Evolutionary conservation across 2,329 filamentous ascomycete species (phyloP).

Genomic region (Magnaporthiopsis rhizophila): DNA sequence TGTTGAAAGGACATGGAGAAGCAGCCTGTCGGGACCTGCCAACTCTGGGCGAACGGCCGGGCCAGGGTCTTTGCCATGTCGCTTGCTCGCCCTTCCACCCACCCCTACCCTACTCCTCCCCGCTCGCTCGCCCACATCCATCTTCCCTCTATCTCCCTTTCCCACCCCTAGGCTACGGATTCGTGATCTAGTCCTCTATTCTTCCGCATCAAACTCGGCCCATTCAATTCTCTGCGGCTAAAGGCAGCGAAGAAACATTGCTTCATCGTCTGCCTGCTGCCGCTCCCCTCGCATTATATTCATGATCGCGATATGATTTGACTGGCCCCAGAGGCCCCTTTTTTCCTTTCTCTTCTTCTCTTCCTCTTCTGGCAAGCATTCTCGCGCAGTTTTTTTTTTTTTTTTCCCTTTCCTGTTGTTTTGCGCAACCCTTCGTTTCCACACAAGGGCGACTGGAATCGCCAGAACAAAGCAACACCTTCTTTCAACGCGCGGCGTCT

Average conservation of each 20-base stretch:
- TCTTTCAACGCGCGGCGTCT: background rate
- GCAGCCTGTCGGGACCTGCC: background rate
- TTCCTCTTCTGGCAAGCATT: constrained; percentile 4
- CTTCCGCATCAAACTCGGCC: constrained; percentile 19
- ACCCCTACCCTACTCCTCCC: background rate
- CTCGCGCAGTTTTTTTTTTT: constrained; percentile 18
- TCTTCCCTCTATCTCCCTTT: constrained; percentile 12
- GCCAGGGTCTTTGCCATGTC: constrained; percentile 7
- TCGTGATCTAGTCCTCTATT: constrained; percentile 15
- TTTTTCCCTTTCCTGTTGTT: constrained; percentile 7
- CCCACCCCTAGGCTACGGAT: constrained; percentile 8
- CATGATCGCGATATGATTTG: constrained; percentile 31
- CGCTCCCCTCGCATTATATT: constrained; percentile 14
- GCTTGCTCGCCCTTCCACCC: constrained; percentile 8
- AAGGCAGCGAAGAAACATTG: background rate
- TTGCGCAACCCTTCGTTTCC: constrained; percentile 18
- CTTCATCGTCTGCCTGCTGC: constrained; percentile 5
- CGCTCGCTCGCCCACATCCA: constrained; percentile 9
- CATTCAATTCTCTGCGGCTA: background rate
- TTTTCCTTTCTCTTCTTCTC: constrained; percentile 19
- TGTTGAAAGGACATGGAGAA: no score
- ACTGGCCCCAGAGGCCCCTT: constrained; percentile 30
- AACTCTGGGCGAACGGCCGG: background rate
- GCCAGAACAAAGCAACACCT: constrained; percentile 18
- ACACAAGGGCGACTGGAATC: constrained; percentile 33